These are phyloP conservation scores for Castanopsis chinensis DNA, from an alignment of 306 rosid species.

Conservation along the genomic window DNA sequence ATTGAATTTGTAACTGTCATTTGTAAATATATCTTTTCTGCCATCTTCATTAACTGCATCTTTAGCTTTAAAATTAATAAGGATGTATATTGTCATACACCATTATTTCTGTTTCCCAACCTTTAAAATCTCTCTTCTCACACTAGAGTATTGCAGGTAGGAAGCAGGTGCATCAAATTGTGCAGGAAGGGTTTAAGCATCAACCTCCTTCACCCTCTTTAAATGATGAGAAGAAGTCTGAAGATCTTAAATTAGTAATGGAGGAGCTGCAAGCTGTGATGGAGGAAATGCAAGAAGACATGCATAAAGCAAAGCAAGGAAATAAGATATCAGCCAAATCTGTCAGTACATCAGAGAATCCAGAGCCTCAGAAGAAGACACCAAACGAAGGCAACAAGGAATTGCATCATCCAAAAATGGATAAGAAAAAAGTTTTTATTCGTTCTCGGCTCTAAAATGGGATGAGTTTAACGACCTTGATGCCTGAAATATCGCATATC, in stretches of 20 bases:
- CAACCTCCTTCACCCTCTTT: conserved; percentile 29
- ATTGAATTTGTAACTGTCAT: background rate
- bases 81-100: no score
- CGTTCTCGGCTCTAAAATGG: conserved; percentile 61
- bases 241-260: conserved; percentile 41
- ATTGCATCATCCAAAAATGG: conserved; percentile 29
- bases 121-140: background rate
- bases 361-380: conserved; percentile 36
- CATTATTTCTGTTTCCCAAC: background rate
- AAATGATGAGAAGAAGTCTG: conserved; percentile 34
- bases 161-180: conserved; percentile 39
- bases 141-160: conserved; percentile 44
- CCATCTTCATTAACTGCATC: background rate
- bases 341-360: conserved; percentile 34
- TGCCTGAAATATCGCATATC: background rate
- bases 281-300: conserved; percentile 37
- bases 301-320: conserved; percentile 34
- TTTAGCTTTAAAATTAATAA: no score
- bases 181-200: conserved; percentile 40
- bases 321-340: conserved; percentile 34
- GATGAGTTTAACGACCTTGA: background rate
- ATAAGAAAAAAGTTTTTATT: conserved; percentile 58
- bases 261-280: conserved; percentile 20
- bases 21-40: background rate
- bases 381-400: conserved; percentile 37